Evolutionary conservation across 1,139 yeast species (phyloP), one percentile per base, ranked within the genome.

Genomic region (Candida buenavistaensis): DNA sequence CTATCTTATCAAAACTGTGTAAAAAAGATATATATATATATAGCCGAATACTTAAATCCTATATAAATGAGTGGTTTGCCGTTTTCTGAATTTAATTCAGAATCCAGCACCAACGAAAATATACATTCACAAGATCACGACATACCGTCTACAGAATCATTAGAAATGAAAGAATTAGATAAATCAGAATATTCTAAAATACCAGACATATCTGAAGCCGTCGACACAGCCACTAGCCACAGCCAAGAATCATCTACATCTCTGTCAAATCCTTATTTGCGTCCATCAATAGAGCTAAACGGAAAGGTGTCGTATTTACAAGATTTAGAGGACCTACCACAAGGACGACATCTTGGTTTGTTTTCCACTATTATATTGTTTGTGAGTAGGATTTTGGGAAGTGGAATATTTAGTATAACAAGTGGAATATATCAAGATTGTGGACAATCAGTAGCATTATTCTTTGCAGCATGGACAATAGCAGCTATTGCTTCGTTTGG

Each of bases 361-460:
- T 81, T 73, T 47, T 79, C 88, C 5, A 81, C 86, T 0, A 68
- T 80, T 32, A 71, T 81, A 14, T 45, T 82, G 39, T 80, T 81
- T 46, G 70, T 83, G 3, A 78, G 86, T 15, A 62, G 89, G 40
- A 82, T 83, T 28, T 65, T 83, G n/a, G 92, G 92, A 0, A 79
- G 88, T 1, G 92, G 92, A 0, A 82, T 83, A 12, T 81, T 83
- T 59, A 82, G 88, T 11, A 77, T 82, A 1, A 82, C 90, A 0
- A 73, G 85, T 12, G 76, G 81, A 15, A 77, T 83, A 23, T 81
- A 75, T 48, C 72, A 71, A 28, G 83, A 81, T 47, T 76, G 80
- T 48, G 90, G 89, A 14, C 78, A 86, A 17, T 80, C 83, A 3
- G 77, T 81, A 1, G 59, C 69, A 20, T 51, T 80, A 28, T 83